These are phyloP conservation scores for Syzygium syzygioides DNA, from an alignment of 441 rosid species.

Conservation along the genomic window DNA sequence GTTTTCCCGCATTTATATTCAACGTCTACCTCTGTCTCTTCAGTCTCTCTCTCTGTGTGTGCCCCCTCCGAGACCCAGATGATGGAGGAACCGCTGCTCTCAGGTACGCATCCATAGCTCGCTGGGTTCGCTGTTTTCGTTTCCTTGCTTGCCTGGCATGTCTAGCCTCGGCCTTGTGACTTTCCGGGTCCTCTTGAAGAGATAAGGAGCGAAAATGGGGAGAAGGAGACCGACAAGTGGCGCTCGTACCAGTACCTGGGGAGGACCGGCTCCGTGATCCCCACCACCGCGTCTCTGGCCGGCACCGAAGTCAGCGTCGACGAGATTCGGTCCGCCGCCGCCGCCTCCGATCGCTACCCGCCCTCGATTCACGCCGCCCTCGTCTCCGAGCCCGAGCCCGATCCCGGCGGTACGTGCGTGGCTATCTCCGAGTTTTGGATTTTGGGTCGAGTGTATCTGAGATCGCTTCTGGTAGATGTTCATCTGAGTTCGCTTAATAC, in stretches of 20 bases:
- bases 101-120: conserved; percentile 33
- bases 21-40: not conserved
- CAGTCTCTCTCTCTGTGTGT: not conserved
- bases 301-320: conserved; percentile 78
- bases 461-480: no score
- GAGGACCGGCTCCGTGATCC: conserved; percentile 56
- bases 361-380: conserved; percentile 73
- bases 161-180: not conserved
- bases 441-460: not conserved
- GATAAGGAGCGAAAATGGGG: conserved; percentile 31
- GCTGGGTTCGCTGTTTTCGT: not conserved
- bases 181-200: conserved; percentile 13
- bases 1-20: not conserved
- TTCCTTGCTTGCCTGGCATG: not conserved
- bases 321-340: conserved; percentile 75
- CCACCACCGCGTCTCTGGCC: conserved; percentile 51
- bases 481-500: not conserved
- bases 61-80: conserved; percentile 8
- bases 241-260: conserved; percentile 73
- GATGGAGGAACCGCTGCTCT: conserved; percentile 85
- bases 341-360: conserved; percentile 51
- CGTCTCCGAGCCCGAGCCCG: conserved; percentile 57
- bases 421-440: not conserved
- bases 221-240: conserved; percentile 44
- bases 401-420: conserved; percentile 35